A percentile compares a stretch with the other conserved stretches of the same genome.
phyloP scores from a whole-genome alignment of 441 rosid species.

The Gossypium lobatum region DNA sequence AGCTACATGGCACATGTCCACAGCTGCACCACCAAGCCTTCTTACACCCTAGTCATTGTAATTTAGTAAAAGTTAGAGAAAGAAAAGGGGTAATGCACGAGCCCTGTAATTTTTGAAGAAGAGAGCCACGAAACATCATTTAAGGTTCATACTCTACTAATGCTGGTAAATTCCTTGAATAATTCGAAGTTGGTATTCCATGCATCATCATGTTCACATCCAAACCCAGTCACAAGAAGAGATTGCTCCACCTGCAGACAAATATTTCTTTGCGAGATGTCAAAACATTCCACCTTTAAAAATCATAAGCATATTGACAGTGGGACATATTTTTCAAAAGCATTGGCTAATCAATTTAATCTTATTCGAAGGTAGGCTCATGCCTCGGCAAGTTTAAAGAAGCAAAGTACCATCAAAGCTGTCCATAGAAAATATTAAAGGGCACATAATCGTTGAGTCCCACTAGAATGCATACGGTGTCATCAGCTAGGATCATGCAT shows the following conservation, averaged over 20 bases:
- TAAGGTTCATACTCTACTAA: slow-evolving; percentile 55
- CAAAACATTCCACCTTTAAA: background rate
- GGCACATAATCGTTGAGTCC: background rate
- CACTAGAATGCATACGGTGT: background rate
- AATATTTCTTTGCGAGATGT: background rate
- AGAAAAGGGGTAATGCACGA: background rate
- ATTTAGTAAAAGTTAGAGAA: slow-evolving; percentile 10
- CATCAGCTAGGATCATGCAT: background rate
- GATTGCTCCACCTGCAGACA: slow-evolving; percentile 71
- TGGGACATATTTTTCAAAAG: background rate
- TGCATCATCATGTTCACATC: slow-evolving; percentile 88
- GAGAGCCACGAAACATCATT: background rate
- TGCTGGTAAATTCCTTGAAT: slow-evolving; percentile 88
- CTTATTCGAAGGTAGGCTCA: background rate
- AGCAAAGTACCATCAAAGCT: slow-evolving; percentile 2
- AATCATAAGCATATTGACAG: background rate
- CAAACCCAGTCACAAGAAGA: slow-evolving; percentile 94
- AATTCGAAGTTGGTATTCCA: slow-evolving; percentile 85
- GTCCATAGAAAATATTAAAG: slow-evolving; percentile 1
- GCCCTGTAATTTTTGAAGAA: background rate
- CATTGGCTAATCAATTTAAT: background rate
- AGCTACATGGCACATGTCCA: slow-evolving; percentile 97
- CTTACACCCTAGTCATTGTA: slow-evolving; percentile 62
- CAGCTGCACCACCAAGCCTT: slow-evolving; percentile 97
- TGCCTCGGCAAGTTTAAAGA: background rate